Base-by-base conservation (phyloP, 306 rosid species). In the Citrullus amarus region DNA sequence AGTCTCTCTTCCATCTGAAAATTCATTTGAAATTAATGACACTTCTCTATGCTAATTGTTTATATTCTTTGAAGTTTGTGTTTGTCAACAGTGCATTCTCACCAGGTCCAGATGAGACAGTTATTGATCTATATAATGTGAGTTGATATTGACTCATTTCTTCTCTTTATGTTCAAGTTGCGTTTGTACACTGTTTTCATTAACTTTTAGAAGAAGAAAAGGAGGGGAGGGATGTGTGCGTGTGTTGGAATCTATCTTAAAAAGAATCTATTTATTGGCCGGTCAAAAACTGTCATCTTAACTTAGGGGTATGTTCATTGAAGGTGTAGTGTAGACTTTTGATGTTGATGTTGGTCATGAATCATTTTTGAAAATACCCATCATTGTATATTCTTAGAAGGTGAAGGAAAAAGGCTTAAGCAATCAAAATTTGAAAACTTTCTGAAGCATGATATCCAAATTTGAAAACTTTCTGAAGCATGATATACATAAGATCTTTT, bases 71-170 rank as follows among this genome's bases (percentile, higher is more conserved):
- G 89, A 86, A 96, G 99, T 95, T 95, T 87, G 97, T 95, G 67
- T 95, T 90, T 28, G 90, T 92, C 83, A 92, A 96, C 79, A 91
- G 99, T 72, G 96, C 98, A 70, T 92, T 92, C 86, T 92, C 99
- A 11, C 97, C 97, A 1, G 93, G 88, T 82, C 98, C 97, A n/a
- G 97, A 95, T 81, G 99, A 88, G 84, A 78, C 85, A 54, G 96
- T 95, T 78, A 85, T 83, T 69, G 99, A 95, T 85, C 88, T 92
- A 73, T 95, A 91, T 75, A 87, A 88, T 82, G 97, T 95, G 89
- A 92, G 97, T 46, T 82, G 78, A 15, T 11, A 58, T 56, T 69
- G 38, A 48, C 61, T 25, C 56, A 66, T 11, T 66, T 36, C 43
- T 39, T 79, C 28, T 13, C 36, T 68, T 54, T 54, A 78, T 51